Percentiles rank a stretch among this genome's conserved stretches.
phyloP scores from a whole-genome alignment of 331 rosid species.

The Prunus yedoensis region DNA sequence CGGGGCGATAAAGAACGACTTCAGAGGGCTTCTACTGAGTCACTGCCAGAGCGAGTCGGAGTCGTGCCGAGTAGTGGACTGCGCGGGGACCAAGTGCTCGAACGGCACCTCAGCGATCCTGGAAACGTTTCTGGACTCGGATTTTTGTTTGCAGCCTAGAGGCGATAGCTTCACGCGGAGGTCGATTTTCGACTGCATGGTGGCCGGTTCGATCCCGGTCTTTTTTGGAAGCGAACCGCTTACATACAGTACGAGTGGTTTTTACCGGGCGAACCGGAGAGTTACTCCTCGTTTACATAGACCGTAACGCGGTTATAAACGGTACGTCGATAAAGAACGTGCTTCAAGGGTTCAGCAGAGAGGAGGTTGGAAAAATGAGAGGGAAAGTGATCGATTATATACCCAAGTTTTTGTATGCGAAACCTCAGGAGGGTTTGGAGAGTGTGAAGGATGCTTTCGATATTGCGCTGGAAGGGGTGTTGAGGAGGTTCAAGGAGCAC shows the following conservation, averaged over 20 bases:
- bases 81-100: conserved; percentile 57
- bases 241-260: conserved; percentile 82
- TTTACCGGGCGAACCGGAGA: conserved; percentile 66
- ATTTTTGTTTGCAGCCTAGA: conserved; percentile 83
- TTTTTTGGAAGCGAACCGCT: conserved; percentile 87
- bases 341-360: conserved; percentile 45
- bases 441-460: conserved; percentile 77
- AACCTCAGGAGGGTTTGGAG: conserved; percentile 46
- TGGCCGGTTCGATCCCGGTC: conserved; percentile 95
- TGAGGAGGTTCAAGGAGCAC: conserved; percentile 66
- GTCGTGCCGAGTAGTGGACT: conserved; percentile 69
- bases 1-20: conserved; percentile 53
- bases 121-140: conserved; percentile 69
- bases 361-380: conserved; percentile 66
- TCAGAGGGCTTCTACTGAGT: conserved; percentile 50
- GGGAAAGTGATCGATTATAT: conserved; percentile 78
- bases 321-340: conserved; percentile 61
- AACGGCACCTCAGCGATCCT: conserved; percentile 82
- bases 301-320: conserved; percentile 72
- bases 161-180: conserved; percentile 96
- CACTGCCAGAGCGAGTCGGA: conserved; percentile 59
- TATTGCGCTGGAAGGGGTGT: conserved; percentile 62
- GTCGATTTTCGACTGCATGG: conserved; percentile 90
- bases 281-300: conserved; percentile 83
- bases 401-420: conserved; percentile 62